phyloP scores from a whole-genome alignment of 805 yeast genomes.

The Lipomyces lipofer region DNA sequence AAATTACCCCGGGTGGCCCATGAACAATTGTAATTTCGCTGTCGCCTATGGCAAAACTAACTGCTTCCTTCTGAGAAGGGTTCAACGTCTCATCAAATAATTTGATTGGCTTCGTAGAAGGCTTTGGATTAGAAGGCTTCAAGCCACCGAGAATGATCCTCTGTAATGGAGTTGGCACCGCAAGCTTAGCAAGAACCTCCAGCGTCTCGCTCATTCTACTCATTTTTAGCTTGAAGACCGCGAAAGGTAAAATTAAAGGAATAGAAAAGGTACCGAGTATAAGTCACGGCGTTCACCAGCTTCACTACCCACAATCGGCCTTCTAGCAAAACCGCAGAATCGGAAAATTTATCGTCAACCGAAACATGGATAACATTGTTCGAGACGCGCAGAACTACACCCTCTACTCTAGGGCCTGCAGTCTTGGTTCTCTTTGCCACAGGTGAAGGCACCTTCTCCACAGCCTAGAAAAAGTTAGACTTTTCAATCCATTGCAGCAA shows the following conservation, averaged over 20 bases:
- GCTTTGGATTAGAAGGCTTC: constrained; percentile 34
- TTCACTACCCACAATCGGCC: constrained; percentile 66
- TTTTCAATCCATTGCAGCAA: no score
- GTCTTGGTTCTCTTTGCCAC: constrained; percentile 18
- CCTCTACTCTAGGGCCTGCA: constrained; percentile 47
- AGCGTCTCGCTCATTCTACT: constrained; percentile 64
- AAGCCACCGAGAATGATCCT: constrained; percentile 51
- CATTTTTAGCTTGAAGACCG: no score
- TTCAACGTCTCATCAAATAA: constrained; percentile 55
- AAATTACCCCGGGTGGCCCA: constrained; percentile 67
- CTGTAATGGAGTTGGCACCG: constrained; percentile 44
- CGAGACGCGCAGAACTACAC: constrained; percentile 62
- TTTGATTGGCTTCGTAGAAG: constrained; percentile 20
- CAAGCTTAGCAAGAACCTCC: constrained; percentile 53
- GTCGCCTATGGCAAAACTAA: constrained; percentile 57
- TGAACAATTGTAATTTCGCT: constrained; percentile 59
- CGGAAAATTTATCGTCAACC: constrained; percentile 58
- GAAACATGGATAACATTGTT: constrained; percentile 56
- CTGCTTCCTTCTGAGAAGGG: constrained; percentile 71
- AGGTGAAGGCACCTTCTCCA: constrained; percentile 18
- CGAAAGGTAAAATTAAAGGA: not conserved
- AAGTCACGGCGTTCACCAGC: constrained; percentile 46
- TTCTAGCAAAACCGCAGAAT: constrained; percentile 49
- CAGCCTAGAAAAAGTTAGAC: constrained; percentile 2
- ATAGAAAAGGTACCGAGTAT: constrained; percentile 39